Evolutionary conservation across 495 filamentous ascomycete genomes (phyloP), one percentile per base, ranked within the genome.

Genomic region (Tetracladium marchalianum): DNA sequence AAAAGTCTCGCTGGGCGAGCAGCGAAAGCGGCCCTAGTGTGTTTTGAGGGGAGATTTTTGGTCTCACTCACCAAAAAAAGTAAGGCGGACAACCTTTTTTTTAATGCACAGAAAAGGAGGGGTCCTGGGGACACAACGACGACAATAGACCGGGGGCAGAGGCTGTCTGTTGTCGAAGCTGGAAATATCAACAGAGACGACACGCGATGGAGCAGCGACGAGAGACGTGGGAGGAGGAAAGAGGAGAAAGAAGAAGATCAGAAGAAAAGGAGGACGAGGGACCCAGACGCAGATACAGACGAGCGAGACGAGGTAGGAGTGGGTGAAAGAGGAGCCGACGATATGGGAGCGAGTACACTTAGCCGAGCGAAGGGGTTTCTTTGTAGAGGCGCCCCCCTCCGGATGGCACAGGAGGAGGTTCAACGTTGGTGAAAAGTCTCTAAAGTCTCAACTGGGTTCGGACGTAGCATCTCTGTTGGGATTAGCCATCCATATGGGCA

Each of bases 31-130:
- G 16, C 35, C n/a, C 16, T 17, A 37, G 16, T n/a, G 35, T 17
- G 35, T 37, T 27, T 27, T 27, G 22, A 27, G 22, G 22, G 22
- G 22, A 27, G 22, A 27, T 27, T 27, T 27, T 27, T 27, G 22
- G 22, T 27, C 22, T 27, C 22, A 52, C 52, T 44, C 42, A 53
- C 52, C 46, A 47, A 59, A 51, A 39, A 35, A 50, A 27, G 22
- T 27, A 58, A 55, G 41, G 34, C 35, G 39, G 19, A 41, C 39
- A 47, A 40, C 22, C 40, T 27, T 27, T 27, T n/a, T 27, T 27
- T 32, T 31, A 37, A 35, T 11, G 22, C 39, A 52, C 35, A 52
- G 51, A 50, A 53, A 55, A 40, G 49, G 53, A 55, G 35, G 46
- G 51, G 40, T 41, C 49, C 46, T 41, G 39, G 46, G 40, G 22